Evolutionary conservation across 257 asterid genomes (phyloP), one percentile per base, ranked within the genome.

Genomic region (Solanum ahanhuiri): DNA sequence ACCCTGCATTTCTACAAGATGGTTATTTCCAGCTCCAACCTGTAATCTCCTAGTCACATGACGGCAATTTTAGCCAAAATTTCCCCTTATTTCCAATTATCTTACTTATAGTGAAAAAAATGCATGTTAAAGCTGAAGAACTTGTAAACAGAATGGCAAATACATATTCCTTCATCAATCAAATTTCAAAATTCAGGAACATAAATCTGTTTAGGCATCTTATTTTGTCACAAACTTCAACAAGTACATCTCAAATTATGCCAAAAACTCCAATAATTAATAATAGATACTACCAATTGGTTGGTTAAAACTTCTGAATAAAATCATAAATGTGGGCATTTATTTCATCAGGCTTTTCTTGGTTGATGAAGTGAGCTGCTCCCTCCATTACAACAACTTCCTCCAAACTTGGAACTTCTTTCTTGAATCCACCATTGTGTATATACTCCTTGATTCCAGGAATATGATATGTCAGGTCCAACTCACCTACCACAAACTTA

Each of bases 351-450:
- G 99, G 94, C 87, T 92, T 96, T 88, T 96, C 99, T 89, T 94
- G 92, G 87, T 93, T 90, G 72, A 92, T 54, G 84, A 95, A 96
- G 91, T 95, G 99, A 86, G 93, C 99, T n/a, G 93, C 99, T 41
- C 97, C 99, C 90, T 95, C 95, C 98, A 96, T 92, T 72, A 96
- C 82, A 48, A 96, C 94, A 4, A 93, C 15, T 82, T 94, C 98
- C 85, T 96, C 96, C 89, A 96, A 87, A 85, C 89, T 93, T 1
- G 98, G 99, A 45, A 96, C 98, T 0, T 88, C 86, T 86, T 84
- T 86, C 87, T 91, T 89, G 91, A 96, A 91, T 30, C 97, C 95
- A 3, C 98, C 98, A 6, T 86, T 87, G 88, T 92, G 92, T 57
- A 96, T 92, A 35, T 91, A 95, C 77, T 93, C 96, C 93, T 94